Percentiles rank a stretch among this genome's conserved stretches.
Evolutionary conservation across 2,329 filamentous ascomycete species (phyloP).

Genomic region (Colletotrichum filicis): DNA sequence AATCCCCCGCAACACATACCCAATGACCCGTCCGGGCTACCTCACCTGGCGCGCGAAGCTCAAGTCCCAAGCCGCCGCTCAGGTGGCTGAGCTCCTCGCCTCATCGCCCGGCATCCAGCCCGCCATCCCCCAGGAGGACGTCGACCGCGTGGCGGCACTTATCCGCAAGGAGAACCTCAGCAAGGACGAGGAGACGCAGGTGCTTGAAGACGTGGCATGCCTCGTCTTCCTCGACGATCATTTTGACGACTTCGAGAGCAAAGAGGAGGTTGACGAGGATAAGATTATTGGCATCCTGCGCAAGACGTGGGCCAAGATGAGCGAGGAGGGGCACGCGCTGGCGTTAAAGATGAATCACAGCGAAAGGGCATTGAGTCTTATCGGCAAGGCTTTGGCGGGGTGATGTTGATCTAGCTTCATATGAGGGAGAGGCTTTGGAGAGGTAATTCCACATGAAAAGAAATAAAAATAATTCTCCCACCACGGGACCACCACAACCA

Average conservation of each 20-base stretch:
- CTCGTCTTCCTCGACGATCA: conserved; percentile 90
- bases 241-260: conserved; percentile 80
- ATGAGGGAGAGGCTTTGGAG: background rate
- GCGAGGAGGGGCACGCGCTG: conserved; percentile 67
- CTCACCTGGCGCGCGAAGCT: conserved; percentile 82
- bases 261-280: conserved; percentile 74
- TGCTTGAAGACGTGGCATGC: conserved; percentile 87
- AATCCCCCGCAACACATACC: conserved; percentile 78
- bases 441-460: background rate
- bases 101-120: conserved; percentile 49
- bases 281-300: conserved; percentile 78
- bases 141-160: conserved; percentile 73
- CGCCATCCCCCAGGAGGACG: conserved; percentile 58
- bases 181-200: conserved; percentile 72
- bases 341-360: conserved; percentile 75
- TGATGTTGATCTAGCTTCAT: background rate
- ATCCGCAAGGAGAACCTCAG: conserved; percentile 82
- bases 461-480: conserved; percentile 2
- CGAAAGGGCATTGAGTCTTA: conserved; percentile 69
- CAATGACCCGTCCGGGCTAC: conserved; percentile 80
- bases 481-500: background rate
- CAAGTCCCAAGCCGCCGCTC: conserved; percentile 70
- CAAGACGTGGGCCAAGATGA: conserved; percentile 85
- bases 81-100: conserved; percentile 65
- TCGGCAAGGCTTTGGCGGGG: conserved; percentile 67